Evolutionary conservation across 345 rosid genomes (phyloP), one percentile per base, ranked within the genome.

Genomic region (Ceriops zippeliana): DNA sequence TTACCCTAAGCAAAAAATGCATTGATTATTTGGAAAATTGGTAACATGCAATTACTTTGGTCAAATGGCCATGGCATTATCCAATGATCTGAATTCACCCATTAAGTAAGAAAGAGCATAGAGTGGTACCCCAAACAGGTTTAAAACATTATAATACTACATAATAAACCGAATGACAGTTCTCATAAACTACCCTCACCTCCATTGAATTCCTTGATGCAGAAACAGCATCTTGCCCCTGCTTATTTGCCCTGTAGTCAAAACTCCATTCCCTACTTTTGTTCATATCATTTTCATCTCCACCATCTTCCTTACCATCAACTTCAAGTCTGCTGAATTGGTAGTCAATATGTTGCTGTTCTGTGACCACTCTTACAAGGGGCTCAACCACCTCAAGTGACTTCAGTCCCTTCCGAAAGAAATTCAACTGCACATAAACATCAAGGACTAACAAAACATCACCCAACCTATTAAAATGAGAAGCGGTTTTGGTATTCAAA

Each of bases 341-440:
- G 74, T 87, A 92, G 81, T 96, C 97, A 58, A 96, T 96, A 72
- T 86, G 97, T 53, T 90, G 98, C 52, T 78, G 82, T 73, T 86
- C 89, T 26, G 97, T 75, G 71, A 89, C 80, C 65, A 76, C 58
- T 82, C 80, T 89, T 70, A 96, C 88, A 26, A 77, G 83, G 47
- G 80, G 83, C 63, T 92, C 96, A 67, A 92, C 87, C 46, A 87
- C 84, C 80, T 96, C 96, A 0, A 96, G 96, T 32, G 92, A 89
- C 78, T 86, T 89, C 67, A 90, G 81, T 65, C 95, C 98, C 76
- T 86, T 86, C 46, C 78, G 80, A 69, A 96, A 96, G 78, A 96
- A 85, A 81, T 77, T 89, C 79, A 96, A 81, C 99, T 96, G 91
- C 68, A 75, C 66, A 63, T 63, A 65, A 38, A 68, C 75, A 61